Conservation (phyloP, 495 filamentous ascomycete species). For the Baudoinia panamericana region DNA sequence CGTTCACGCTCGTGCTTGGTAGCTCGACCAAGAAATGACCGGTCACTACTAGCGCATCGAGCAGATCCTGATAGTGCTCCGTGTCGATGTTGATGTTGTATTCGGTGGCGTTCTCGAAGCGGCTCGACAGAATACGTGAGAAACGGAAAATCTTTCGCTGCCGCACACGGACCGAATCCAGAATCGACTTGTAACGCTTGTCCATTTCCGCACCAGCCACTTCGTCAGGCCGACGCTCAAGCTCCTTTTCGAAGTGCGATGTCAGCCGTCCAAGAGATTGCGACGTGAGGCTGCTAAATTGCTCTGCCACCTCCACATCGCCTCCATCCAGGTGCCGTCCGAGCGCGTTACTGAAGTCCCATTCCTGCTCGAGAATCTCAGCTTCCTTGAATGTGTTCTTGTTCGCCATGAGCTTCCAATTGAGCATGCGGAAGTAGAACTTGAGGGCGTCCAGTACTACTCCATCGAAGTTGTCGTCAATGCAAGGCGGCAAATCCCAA, state of each 20-base stretch:
- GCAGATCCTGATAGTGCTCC: conserved; percentile 55
- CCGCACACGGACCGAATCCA: conserved; percentile 89
- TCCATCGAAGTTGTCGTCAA: conserved; percentile 91
- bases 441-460: conserved; percentile 90
- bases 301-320: conserved; percentile 96
- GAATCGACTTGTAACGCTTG: conserved; percentile 84
- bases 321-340: conserved; percentile 78
- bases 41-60: conserved; percentile 67
- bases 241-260: conserved; percentile 80
- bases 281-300: conserved; percentile 84
- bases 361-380: conserved; percentile 92
- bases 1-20: not conserved
- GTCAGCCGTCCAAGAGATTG: conserved; percentile 80
- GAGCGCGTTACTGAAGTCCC: conserved; percentile 88
- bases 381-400: conserved; percentile 99
- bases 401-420: conserved; percentile 92
- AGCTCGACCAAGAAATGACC: conserved; percentile 74
- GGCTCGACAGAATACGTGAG: conserved; percentile 71
- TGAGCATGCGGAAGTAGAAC: conserved; percentile 94
- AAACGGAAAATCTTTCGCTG: conserved; percentile 82
- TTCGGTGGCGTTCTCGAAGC: conserved; percentile 93
- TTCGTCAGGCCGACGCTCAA: conserved; percentile 70
- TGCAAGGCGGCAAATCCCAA: conserved; percentile 91
- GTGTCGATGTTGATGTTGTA: conserved; percentile 64
- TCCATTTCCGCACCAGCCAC: conserved; percentile 71